Conservation (phyloP, 140 eudicot species). For the Anethum foeniculum region DNA sequence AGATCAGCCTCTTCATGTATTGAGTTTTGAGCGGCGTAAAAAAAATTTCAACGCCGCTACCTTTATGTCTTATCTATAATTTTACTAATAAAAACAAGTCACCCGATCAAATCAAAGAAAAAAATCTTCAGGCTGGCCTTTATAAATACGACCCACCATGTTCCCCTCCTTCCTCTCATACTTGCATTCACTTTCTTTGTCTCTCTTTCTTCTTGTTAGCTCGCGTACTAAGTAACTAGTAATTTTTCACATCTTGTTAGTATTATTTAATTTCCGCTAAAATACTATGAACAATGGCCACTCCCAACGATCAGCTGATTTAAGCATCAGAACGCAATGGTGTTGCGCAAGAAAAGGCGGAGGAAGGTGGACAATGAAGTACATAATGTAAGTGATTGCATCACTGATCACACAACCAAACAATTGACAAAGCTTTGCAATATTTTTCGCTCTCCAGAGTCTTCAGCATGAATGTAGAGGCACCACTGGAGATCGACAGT, state of each 20-base stretch:
- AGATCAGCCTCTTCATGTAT: too few species aligned
- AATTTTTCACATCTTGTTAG: not conserved
- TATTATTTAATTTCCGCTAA: not conserved
- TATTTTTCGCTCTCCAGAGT: not conserved
- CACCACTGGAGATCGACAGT: slow-evolving; percentile 20
- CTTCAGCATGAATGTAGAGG: not conserved
- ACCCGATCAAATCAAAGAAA: not conserved
- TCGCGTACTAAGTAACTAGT: too few species aligned
- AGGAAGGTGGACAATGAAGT: not conserved
- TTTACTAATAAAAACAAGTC: not conserved
- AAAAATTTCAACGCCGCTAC: too few species aligned
- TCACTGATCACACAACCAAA: not conserved
- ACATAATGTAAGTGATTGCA: too few species aligned
- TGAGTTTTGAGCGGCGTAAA: too few species aligned
- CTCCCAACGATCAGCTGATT: slow-evolving; percentile 17
- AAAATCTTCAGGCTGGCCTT: slow-evolving; percentile 34
- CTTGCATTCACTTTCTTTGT: slow-evolving; percentile 19
- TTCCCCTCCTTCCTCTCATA: slow-evolving; percentile 33
- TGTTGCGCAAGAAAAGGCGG: slow-evolving; percentile 17
- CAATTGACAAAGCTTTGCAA: slow-evolving; percentile 34
- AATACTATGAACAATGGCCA: slow-evolving; percentile 22
- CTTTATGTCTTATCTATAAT: too few species aligned
- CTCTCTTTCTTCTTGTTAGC: slow-evolving; percentile 4
- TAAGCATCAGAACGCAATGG: slow-evolving; percentile 12
- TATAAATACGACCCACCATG: slow-evolving; percentile 58